Evolutionary conservation across 2,329 filamentous ascomycete species (phyloP), one percentile per base, ranked within the genome.

Genomic region (Alternaria ethzedia): DNA sequence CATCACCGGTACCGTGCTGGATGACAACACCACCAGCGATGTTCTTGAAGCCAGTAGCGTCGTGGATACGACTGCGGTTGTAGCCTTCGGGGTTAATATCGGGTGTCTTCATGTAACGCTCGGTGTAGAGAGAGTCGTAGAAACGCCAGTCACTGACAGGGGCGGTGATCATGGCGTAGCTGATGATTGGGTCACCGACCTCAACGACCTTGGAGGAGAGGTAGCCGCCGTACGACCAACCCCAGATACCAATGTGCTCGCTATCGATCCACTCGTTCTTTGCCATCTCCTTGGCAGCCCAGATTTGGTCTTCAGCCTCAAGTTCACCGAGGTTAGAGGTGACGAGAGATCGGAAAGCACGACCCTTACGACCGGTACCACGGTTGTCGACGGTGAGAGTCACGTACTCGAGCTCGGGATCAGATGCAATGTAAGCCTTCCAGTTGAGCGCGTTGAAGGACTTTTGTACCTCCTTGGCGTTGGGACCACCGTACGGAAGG

Each of bases 41-140:
- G 56, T 86, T 86, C 79, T 87, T 87, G 82, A 92, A 92, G 0
- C 90, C 89, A 0, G 81, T 81, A 0, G 83, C 76, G 4, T 87
- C 82, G 61, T 85, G 84, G 2, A 91, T 87, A 0, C 88, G 88
- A 0, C 87, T 87, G 55, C 82, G 81, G 61, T 86, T 85, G 79
- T 92, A 92, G 28, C 89, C 89, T 0, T 78, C 86, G 0, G 79
- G 80, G 71, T 91, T 91, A 44, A 80, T 78, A 4, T 81, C 79
- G 2, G 85, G 83, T 1, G 83, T 86, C 79, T 91, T 90, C 89
- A 92, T 91, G 80, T 90, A 92, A 41, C 90, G 85, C 77, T 92
- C 90, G 0, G 90, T 91, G 75, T 91, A 92, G 82, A 91, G 87
- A 59, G 84, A 86, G 76, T 92, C 89, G 77, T 92, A 92, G 80